Percentiles rank a stretch among this genome's conserved stretches.
Evolutionary conservation across 106 monocot genomes (phyloP).

Genomic region (Allium fistulosum): DNA sequence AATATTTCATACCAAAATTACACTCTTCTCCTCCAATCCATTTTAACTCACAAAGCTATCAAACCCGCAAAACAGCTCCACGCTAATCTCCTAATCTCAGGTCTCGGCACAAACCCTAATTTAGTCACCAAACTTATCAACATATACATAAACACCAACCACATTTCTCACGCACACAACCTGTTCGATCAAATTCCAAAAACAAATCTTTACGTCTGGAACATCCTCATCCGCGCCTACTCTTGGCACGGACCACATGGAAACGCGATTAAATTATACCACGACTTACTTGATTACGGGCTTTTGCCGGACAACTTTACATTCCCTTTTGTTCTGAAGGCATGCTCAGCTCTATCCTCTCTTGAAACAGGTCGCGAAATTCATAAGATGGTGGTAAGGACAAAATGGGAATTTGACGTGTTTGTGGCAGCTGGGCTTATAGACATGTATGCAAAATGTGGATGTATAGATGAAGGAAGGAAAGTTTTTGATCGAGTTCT

Average conservation of each 20-base stretch:
- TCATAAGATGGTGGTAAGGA: slow-evolving; percentile 28
- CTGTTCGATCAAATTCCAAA: slow-evolving; percentile 57
- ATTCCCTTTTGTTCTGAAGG: slow-evolving; percentile 79
- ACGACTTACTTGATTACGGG: slow-evolving; percentile 32
- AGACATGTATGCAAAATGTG: slow-evolving; percentile 79
- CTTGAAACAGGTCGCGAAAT: slow-evolving; percentile 31
- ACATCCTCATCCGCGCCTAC: slow-evolving; percentile 59
- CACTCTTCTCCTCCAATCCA: slow-evolving; percentile 35
- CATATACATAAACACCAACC: slow-evolving; percentile 25
- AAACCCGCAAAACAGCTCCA: slow-evolving; percentile 55
- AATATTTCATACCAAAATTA: slow-evolving; percentile 8
- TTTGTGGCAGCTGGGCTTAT: slow-evolving; percentile 72
- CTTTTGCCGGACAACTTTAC: slow-evolving; percentile 73
- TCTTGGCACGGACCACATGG: slow-evolving; percentile 20
- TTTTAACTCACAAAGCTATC: slow-evolving; percentile 26
- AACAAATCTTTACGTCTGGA: slow-evolving; percentile 54
- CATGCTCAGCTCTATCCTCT: slow-evolving; percentile 48
- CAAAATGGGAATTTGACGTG: slow-evolving; percentile 34
- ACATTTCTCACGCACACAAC: slow-evolving; percentile 23
- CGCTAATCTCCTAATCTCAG: slow-evolving; percentile 51
- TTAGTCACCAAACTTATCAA: slow-evolving; percentile 48
- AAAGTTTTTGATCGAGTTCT: slow-evolving; percentile 46
- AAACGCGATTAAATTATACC: slow-evolving; percentile 33
- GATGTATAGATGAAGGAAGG: slow-evolving; percentile 38
- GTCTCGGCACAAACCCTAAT: slow-evolving; percentile 29